Conservation (phyloP, 2,329 filamentous ascomycete genomes). For the Diaporthe sp. region DNA sequence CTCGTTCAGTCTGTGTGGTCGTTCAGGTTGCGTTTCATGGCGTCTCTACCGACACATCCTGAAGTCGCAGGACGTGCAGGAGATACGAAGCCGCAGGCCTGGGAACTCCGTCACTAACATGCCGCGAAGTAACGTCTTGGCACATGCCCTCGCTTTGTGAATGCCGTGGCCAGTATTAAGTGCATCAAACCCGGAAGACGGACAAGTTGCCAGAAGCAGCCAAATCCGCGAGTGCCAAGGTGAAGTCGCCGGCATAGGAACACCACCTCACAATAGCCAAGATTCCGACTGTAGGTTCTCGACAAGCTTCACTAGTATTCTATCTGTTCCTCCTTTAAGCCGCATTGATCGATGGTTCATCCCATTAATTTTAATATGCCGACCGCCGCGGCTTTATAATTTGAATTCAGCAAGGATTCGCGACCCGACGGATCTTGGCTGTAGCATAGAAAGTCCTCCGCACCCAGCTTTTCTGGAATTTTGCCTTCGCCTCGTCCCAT, state of each 20-base stretch:
- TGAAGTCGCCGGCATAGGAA: neutral
- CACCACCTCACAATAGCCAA: neutral
- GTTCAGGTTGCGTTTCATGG: constrained; percentile 11
- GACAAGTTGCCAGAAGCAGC: neutral
- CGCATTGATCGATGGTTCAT: neutral
- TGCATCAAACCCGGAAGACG: constrained; percentile 21
- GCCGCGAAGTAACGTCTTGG: constrained; percentile 16
- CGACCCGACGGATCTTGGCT: neutral
- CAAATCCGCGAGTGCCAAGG: constrained; percentile 16
- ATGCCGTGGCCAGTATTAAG: neutral
- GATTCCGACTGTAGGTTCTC: neutral
- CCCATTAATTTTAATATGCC: constrained; percentile 15
- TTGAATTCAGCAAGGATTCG: neutral
- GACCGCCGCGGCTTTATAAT: neutral
- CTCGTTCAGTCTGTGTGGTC: neutral
- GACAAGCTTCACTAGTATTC: constrained; percentile 7
- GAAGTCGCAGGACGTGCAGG: constrained; percentile 1
- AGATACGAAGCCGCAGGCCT: neutral
- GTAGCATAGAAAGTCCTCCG: constrained; percentile 5
- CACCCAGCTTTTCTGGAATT: neutral
- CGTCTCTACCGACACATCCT: neutral
- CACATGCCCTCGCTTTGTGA: neutral
- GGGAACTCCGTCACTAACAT: neutral
- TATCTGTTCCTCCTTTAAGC: neutral
- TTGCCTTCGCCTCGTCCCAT: neutral